Evolutionary conservation across 2,329 filamentous ascomycete genomes (phyloP).

Genomic region (Orbilia javanica): DNA sequence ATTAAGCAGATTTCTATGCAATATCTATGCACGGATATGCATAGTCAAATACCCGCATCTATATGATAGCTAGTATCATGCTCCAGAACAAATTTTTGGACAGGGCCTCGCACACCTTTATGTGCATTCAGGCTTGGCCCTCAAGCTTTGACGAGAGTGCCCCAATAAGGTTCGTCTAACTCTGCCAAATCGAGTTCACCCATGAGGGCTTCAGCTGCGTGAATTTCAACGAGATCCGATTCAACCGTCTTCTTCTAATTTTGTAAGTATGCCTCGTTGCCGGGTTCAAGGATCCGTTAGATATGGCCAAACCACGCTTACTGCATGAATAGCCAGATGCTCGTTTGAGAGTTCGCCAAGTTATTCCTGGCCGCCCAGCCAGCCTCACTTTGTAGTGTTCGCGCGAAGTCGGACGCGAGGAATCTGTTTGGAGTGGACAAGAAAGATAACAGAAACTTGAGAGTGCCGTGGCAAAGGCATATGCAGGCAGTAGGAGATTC

Average conservation of each 20-base stretch:
- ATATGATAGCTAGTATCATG: constrained; percentile 7
- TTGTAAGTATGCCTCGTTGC: neutral
- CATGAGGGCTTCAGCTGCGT: constrained; percentile 26
- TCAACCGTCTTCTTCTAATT: constrained; percentile 7
- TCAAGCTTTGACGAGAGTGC: constrained; percentile 22
- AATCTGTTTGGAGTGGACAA: neutral
- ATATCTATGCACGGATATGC: neutral
- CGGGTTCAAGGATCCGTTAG: constrained; percentile 7
- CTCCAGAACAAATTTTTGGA: constrained; percentile 11
- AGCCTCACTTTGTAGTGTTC: constrained; percentile 7
- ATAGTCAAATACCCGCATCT: constrained; percentile 9
- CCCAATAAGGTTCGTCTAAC: constrained; percentile 40
- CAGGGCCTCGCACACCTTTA: constrained; percentile 7
- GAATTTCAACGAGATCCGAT: constrained; percentile 28
- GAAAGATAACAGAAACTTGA: constrained; percentile 20
- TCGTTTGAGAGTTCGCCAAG: constrained; percentile 18
- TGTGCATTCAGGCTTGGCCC: constrained; percentile 12
- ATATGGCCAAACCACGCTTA: constrained; percentile 8
- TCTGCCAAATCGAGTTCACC: constrained; percentile 40
- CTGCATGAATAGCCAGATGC: constrained; percentile 26
- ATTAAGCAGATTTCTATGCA: constrained; percentile 2
- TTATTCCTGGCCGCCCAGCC: neutral
- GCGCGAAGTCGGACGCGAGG: constrained; percentile 31
- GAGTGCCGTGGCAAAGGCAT: neutral
- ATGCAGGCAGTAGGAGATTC: constrained; percentile 26